Evolutionary conservation across 306 rosid genomes (phyloP).

Genomic region (Albizia julibrissin): DNA sequence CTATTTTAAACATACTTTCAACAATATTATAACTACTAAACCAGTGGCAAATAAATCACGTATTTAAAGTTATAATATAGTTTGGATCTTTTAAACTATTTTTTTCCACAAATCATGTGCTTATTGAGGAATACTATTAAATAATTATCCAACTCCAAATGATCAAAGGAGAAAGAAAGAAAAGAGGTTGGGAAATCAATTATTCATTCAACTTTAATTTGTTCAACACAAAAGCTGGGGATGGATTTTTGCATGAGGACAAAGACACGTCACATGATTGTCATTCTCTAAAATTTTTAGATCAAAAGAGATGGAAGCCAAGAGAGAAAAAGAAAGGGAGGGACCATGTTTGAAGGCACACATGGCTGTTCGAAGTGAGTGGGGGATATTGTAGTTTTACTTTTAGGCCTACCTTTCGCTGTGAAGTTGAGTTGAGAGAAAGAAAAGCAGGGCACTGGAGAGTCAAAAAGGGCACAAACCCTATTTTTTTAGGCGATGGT

Average conservation of each 20-base stretch:
- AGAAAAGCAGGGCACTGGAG: background rate
- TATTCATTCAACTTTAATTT: background rate
- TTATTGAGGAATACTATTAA: no score
- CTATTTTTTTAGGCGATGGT: conserved; percentile 11
- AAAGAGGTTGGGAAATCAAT: background rate
- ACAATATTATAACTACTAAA: background rate
- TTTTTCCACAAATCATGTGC: background rate
- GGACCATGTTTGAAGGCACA: conserved; percentile 22
- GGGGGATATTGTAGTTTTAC: conserved; percentile 26
- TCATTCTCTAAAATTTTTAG: background rate
- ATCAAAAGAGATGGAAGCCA: background rate
- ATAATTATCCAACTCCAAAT: no score
- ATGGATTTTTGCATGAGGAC: background rate
- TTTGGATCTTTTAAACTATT: background rate
- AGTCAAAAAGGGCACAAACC: conserved; percentile 33
- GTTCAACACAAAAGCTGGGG: background rate
- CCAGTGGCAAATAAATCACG: background rate
- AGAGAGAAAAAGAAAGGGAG: conserved; percentile 27
- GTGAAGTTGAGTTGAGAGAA: conserved; percentile 34
- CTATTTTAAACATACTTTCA: background rate
- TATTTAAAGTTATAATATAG: background rate
- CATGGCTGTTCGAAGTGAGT: background rate
- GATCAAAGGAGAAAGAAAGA: background rate
- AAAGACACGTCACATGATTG: conserved; percentile 5
- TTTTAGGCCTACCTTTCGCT: background rate